A percentile compares a stretch with the other conserved stretches of the same genome.
These are phyloP conservation scores for Conidiobolus incongruus DNA, from an alignment of 371 early-diverging fungal species.

Conservation along the genomic window DNA sequence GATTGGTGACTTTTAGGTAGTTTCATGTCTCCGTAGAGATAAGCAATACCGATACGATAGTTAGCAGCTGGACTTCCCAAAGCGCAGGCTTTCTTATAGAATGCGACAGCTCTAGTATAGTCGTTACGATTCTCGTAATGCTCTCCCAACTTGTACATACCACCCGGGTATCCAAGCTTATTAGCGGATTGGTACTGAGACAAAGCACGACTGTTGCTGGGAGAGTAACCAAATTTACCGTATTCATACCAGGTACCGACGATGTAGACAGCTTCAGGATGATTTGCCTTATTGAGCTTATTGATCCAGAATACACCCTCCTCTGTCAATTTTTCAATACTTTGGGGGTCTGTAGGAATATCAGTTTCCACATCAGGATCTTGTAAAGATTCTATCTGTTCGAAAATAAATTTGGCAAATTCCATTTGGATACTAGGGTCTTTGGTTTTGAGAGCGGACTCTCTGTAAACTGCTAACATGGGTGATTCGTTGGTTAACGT, in stretches of 20 bases:
- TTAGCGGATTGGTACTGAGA: constrained; percentile 15
- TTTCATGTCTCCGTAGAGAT: constrained; percentile 35
- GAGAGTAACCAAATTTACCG: constrained; percentile 24
- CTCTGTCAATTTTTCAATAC: not conserved
- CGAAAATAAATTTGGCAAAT: constrained; percentile 1
- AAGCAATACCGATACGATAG: constrained; percentile 29
- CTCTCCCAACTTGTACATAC: constrained; percentile 16
- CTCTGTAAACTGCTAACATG: constrained; percentile 21
- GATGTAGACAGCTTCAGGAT: constrained; percentile 42
- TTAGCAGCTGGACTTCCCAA: constrained; percentile 40
- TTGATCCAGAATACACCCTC: constrained; percentile 33
- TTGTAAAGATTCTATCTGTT: too few species aligned
- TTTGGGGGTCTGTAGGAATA: not conserved
- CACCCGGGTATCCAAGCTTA: constrained; percentile 15
- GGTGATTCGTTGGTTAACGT: not conserved
- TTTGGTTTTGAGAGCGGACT: constrained; percentile 20
- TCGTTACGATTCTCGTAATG: constrained; percentile 32
- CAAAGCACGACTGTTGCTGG: constrained; percentile 18
- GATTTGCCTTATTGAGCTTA: constrained; percentile 31
- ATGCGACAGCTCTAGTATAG: constrained; percentile 33
- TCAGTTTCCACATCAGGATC: not conserved
- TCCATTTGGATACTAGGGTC: constrained; percentile 3
- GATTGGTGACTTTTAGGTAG: constrained; percentile 27
- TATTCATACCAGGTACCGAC: constrained; percentile 44
- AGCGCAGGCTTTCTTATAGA: constrained; percentile 50